Evolutionary conservation across 2,329 filamentous ascomycete genomes (phyloP).

Genomic region (Neodidymelliopsis sp.): DNA sequence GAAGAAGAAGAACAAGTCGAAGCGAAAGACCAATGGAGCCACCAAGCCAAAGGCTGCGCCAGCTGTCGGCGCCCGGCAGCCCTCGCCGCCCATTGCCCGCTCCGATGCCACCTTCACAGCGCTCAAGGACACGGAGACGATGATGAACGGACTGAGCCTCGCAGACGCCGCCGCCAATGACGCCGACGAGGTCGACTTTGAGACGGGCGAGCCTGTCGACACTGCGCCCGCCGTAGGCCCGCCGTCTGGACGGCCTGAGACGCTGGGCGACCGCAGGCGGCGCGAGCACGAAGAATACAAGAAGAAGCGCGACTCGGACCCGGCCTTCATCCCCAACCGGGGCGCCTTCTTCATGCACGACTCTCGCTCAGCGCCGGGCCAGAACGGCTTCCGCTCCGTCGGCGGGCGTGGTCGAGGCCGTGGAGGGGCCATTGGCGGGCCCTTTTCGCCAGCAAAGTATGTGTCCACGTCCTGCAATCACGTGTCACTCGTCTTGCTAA

Average conservation of each 20-base stretch:
- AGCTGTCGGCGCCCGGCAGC: slow-evolving; percentile 38
- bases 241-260: slow-evolving; percentile 56
- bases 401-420: slow-evolving; percentile 69
- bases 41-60: slow-evolving; percentile 41
- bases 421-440: slow-evolving; percentile 59
- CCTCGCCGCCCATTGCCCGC: slow-evolving; percentile 47
- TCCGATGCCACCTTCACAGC: slow-evolving; percentile 52
- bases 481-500: background rate
- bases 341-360: slow-evolving; percentile 98
- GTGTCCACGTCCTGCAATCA: slow-evolving; percentile 33
- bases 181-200: slow-evolving; percentile 60
- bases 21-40: slow-evolving; percentile 48
- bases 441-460: slow-evolving; percentile 67
- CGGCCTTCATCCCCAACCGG: slow-evolving; percentile 90
- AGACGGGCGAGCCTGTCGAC: slow-evolving; percentile 50
- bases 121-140: slow-evolving; percentile 65
- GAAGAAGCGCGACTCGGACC: slow-evolving; percentile 86
- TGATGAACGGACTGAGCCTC: slow-evolving; percentile 66
- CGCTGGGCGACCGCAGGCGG: slow-evolving; percentile 73
- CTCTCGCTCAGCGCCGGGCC: slow-evolving; percentile 77
- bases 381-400: slow-evolving; percentile 75
- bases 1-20: slow-evolving; percentile 46
- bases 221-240: slow-evolving; percentile 51
- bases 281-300: slow-evolving; percentile 91
- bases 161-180: slow-evolving; percentile 49